A percentile compares a stretch with the other conserved stretches of the same genome.
phyloP scores from a whole-genome alignment of 2,329 filamentous ascomycete species.

The Pleoardoris graminearum region DNA sequence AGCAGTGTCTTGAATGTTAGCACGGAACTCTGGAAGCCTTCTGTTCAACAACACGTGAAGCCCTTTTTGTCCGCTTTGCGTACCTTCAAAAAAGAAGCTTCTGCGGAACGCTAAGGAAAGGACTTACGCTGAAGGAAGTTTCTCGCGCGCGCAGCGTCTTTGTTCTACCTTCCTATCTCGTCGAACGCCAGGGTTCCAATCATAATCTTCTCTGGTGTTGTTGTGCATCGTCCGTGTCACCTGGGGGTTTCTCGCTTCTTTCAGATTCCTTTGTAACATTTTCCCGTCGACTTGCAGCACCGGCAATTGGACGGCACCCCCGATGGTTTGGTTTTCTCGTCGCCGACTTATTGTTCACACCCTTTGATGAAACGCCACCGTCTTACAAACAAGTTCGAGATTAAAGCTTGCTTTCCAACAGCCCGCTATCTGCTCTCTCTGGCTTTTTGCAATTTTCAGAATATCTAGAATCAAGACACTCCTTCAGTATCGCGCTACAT shows the following conservation, averaged over 20 bases:
- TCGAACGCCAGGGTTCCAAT: no score
- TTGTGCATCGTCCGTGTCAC: background rate
- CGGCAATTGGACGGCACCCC: background rate
- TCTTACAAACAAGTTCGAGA: background rate
- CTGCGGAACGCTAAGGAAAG: no score
- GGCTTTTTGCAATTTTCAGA: background rate
- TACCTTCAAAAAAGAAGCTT: no score
- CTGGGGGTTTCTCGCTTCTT: background rate
- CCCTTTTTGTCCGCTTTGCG: no score
- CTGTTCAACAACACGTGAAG: no score
- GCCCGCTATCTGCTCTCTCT: background rate
- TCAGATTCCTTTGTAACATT: background rate
- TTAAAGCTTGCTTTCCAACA: background rate
- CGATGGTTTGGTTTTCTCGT: background rate
- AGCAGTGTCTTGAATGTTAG: no score
- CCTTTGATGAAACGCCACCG: background rate
- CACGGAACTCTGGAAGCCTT: no score
- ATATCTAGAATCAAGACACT: background rate
- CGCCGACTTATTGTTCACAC: background rate
- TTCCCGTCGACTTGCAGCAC: background rate
- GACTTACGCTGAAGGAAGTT: no score
- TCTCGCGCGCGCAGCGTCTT: no score
- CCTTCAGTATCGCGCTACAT: background rate
- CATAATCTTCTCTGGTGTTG: no score
- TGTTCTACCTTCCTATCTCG: no score